Evolutionary conservation across 192 early-diverging fungal species (phyloP), one percentile per base, ranked within the genome.

Genomic region (Coemansia sp.): DNA sequence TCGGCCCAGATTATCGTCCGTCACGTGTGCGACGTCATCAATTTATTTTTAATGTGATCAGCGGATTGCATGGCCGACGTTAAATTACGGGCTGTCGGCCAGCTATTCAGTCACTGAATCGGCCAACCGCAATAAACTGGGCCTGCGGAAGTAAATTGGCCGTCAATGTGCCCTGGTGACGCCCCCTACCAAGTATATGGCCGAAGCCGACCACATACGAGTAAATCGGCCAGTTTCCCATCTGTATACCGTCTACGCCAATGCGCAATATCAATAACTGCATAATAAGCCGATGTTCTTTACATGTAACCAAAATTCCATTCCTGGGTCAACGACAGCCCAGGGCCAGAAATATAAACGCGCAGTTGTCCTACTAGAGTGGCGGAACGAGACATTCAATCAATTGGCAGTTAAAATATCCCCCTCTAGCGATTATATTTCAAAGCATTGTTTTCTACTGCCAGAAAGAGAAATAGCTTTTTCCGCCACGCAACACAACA

Each of bases 361-460:
- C 17, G 46, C 46, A 48, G 46, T 48, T 48, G 11, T 48, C n/a
- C 46, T 19, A 48, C 46, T 19, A 31, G n/a, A 19, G 46, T 48
- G 46, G 46, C 46, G 46, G 46, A 42, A 42, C 40, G 40, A 42
- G 15, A 42, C 40, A 42, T 42, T 48, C 46, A 19, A 48, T 48
- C 20, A 48, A 48, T 19, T 19, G 46, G 17, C 46, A 48, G 46
- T 48, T 48, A 48, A 19, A 17, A 19, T 36, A 19, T 31, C 20
- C 53, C 53, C 53, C 28, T 28, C 25, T 25, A 25, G 52, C 26
- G 26, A 54, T 54, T 54, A n/a, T 54, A 54, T 54, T 25, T 31
- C 21, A 56, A 28, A 56, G 5, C 54, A 56, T 56, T 56, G 26
- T 56, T 36, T 36, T 36, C 54, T 56, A 56, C 52, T 54, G 52